phyloP scores from a whole-genome alignment of 2,329 filamentous ascomycete species.

The Cryphonectria carpinicola region DNA sequence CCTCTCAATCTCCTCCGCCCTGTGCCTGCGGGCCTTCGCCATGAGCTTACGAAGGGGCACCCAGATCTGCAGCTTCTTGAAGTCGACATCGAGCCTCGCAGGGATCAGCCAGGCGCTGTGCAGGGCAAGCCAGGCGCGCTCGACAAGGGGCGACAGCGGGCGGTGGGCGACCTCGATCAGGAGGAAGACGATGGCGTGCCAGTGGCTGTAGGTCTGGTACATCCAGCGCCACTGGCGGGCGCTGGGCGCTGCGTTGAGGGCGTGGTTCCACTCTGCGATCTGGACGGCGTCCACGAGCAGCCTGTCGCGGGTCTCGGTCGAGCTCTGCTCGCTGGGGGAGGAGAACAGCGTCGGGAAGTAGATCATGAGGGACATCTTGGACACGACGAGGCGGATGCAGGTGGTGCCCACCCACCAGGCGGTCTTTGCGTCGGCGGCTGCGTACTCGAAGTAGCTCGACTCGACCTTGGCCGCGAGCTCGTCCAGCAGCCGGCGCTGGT shows the following conservation, averaged over 20 bases:
- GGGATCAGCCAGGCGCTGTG: slow-evolving; percentile 50
- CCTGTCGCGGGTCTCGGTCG: slow-evolving; percentile 45
- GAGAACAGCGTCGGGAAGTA: slow-evolving; percentile 72
- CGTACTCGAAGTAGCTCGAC: slow-evolving; percentile 46
- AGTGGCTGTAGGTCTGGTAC: slow-evolving; percentile 62
- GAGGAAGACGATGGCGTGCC: slow-evolving; percentile 60
- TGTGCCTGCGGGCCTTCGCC: slow-evolving; percentile 43
- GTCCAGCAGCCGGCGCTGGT: slow-evolving; percentile 49
- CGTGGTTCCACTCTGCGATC: slow-evolving; percentile 58
- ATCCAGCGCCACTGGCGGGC: slow-evolving; percentile 60
- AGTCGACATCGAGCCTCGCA: slow-evolving; percentile 34
- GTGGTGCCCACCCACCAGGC: slow-evolving; percentile 44
- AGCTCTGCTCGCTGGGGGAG: slow-evolving; percentile 41
- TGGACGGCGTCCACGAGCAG: slow-evolving; percentile 56
- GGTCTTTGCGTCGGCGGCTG: slow-evolving; percentile 37
- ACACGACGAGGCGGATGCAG: slow-evolving; percentile 68
- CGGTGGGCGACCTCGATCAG: slow-evolving; percentile 54
- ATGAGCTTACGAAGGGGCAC: slow-evolving; percentile 46
- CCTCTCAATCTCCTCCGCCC: slow-evolving; percentile 41
- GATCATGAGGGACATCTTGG: slow-evolving; percentile 77
- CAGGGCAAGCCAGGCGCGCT: slow-evolving; percentile 52
- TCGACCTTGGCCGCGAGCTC: slow-evolving; percentile 50
- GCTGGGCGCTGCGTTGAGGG: slow-evolving; percentile 54
- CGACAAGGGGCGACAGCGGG: slow-evolving; percentile 48
- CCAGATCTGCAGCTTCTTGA: slow-evolving; percentile 43